A percentile compares a stretch with the other conserved stretches of the same genome.
phyloP scores from a whole-genome alignment of 257 asterid genomes.

The Coffea canephora region DNA sequence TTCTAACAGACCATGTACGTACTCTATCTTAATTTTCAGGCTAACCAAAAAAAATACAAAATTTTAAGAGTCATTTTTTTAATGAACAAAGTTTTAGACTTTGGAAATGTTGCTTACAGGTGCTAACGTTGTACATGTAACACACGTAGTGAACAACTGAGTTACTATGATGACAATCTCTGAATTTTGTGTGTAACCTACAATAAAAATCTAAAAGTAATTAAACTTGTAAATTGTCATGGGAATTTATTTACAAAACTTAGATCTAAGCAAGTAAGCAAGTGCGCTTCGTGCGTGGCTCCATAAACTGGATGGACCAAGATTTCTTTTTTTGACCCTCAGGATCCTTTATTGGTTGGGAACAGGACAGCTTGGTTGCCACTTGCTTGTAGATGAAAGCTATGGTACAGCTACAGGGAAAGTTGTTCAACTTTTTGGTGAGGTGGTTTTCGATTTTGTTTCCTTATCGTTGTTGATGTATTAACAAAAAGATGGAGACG shows the following conservation, averaged over 20 bases:
- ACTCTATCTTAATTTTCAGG: background rate
- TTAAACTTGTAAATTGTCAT: background rate
- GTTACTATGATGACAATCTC: no score
- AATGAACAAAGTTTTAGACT: background rate
- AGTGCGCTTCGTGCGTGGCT: background rate
- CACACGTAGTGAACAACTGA: no score
- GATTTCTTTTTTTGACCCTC: background rate
- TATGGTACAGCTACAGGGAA: conserved; percentile 7
- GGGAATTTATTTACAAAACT: no score
- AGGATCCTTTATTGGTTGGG: background rate
- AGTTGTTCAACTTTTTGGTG: conserved; percentile 15
- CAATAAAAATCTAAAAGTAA: background rate
- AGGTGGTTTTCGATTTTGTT: conserved; percentile 16
- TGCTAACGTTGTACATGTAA: background rate
- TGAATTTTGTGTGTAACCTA: no score
- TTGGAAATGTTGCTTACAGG: background rate
- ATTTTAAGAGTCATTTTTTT: background rate
- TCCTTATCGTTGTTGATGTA: background rate
- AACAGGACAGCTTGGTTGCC: conserved; percentile 2
- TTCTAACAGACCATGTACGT: background rate
- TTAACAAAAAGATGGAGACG: conserved; percentile 1
- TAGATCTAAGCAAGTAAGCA: background rate
- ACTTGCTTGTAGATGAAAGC: conserved; percentile 13
- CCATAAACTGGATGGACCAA: conserved; percentile 2
- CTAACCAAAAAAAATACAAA: background rate